phyloP scores from a whole-genome alignment of 331 rosid genomes.

The Quercus phellos region DNA sequence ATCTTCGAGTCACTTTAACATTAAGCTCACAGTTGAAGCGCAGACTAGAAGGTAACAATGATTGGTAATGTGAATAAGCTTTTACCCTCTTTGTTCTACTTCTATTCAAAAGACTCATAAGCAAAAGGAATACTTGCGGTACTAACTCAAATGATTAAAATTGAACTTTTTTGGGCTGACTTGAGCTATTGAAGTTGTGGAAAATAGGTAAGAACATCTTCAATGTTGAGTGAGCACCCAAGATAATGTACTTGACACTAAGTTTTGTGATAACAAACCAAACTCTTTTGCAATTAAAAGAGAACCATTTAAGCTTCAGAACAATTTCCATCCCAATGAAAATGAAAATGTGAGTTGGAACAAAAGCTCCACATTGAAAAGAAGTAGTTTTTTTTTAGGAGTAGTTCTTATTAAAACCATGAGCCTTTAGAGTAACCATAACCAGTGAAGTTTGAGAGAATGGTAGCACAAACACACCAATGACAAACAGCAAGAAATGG shows the following conservation, averaged over 20 bases:
- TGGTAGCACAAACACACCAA: background rate
- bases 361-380: slow-evolving; percentile 6
- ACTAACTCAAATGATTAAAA: slow-evolving; percentile 15
- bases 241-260: slow-evolving; percentile 2
- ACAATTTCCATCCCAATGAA: slow-evolving; percentile 5
- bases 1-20: background rate
- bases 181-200: slow-evolving; percentile 6
- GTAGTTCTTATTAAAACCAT: slow-evolving; percentile 12
- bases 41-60: background rate
- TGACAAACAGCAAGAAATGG: background rate
- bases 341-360: slow-evolving; percentile 5
- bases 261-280: slow-evolving; percentile 11
- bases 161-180: slow-evolving; percentile 4
- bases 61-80: slow-evolving; percentile 11
- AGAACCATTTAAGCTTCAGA: slow-evolving; percentile 8
- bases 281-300: background rate
- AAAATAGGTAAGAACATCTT: background rate
- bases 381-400: background rate
- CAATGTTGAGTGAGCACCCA: slow-evolving; percentile 1
- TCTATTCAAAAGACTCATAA: background rate
- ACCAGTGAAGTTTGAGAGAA: background rate
- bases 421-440: background rate
- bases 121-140: slow-evolving; percentile 13
- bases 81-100: slow-evolving; percentile 7
- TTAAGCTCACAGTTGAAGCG: slow-evolving; percentile 1